Evolutionary conservation across 2,329 filamentous ascomycete species (phyloP).

Genomic region (Ceratocystis harringtonii): DNA sequence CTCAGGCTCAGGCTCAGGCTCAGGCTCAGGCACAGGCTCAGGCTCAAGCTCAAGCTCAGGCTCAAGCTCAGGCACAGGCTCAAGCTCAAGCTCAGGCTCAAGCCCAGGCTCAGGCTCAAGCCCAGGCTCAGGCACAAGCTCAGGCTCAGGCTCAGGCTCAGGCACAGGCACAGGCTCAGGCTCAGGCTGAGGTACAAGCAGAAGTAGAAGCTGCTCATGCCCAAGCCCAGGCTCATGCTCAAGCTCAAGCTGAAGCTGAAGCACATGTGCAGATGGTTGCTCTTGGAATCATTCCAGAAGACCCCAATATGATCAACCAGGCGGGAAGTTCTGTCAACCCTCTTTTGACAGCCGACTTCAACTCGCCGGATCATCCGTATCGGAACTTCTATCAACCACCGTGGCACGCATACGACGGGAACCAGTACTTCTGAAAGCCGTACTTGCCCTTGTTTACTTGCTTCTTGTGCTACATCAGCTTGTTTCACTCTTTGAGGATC

Average conservation of each 20-base stretch:
- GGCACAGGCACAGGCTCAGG: slow-evolving; percentile 4
- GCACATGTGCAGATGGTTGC: slow-evolving; percentile 11
- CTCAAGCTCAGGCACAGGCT: slow-evolving; percentile 13
- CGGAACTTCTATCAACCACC: slow-evolving; percentile 67
- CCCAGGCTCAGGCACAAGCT: slow-evolving; percentile 6
- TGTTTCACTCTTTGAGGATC: background rate
- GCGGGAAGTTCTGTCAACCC: slow-evolving; percentile 42
- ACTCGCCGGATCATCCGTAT: slow-evolving; percentile 64
- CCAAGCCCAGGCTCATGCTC: background rate
- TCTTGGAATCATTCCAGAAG: slow-evolving; percentile 6
- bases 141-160: slow-evolving; percentile 16
- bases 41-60: slow-evolving; percentile 16
- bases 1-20: slow-evolving; percentile 4
- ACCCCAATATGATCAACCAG: background rate
- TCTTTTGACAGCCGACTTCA: slow-evolving; percentile 61
- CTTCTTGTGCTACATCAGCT: background rate
- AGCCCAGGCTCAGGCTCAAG: slow-evolving; percentile 7
- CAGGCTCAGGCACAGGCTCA: background rate
- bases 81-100: slow-evolving; percentile 6
- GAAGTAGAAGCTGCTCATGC: background rate
- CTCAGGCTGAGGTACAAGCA: slow-evolving; percentile 5
- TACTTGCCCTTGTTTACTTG: background rate
- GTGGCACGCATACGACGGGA: background rate
- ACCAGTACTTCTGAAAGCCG: background rate
- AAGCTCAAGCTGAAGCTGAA: slow-evolving; percentile 13